Base-by-base conservation (phyloP, 306 rosid species). In the Styphnolobium japonicum region DNA sequence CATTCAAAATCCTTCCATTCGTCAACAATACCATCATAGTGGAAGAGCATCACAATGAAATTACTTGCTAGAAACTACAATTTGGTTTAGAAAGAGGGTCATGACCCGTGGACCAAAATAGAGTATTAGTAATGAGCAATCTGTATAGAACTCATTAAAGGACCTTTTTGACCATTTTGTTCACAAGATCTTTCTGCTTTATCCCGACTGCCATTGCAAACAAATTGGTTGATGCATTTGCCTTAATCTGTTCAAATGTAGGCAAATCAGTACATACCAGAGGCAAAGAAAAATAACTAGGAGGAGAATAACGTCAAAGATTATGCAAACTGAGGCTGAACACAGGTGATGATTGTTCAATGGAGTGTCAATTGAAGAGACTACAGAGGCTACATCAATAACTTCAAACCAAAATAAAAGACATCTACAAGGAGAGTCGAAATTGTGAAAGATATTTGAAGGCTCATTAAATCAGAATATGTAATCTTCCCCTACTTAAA, bases 111-210 rank as follows among this genome's bases (percentile, higher is more conserved):
- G 21, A 72, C 27, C 53, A 66, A 42, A 57, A 51, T 71, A 40
- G 42, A 63, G 45, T n/a, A 75, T 10, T 66, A 27, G 42, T 19
- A 27, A 77, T 29, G 36, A 81, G 62, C 40, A 66, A 71, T 48
- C 1, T 23, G 18, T 0, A 27, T 16, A 49, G 36, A 78, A 83
- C 29, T 23, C 25, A 58, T 66, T 58, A 14, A 39, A 21, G 27
- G 46, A 95, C 98, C 98, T 95, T 95, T 81, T 66, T 83, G 12
- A 95, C 95, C 98, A 91, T 91, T 87, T 82, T 78, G 84, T 82
- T 10, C 49, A 91, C 97, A 16, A 95, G 89, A 72, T 87, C 92
- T 57, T 81, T 86, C 82, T 95, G 98, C 75, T 86, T 88, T 63
- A 91, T 85, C 80, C 98, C 98, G 7, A 87, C 94, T 0, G 97